Conservation (phyloP, 805 yeast species). For the Peterozyma toletana region DNA sequence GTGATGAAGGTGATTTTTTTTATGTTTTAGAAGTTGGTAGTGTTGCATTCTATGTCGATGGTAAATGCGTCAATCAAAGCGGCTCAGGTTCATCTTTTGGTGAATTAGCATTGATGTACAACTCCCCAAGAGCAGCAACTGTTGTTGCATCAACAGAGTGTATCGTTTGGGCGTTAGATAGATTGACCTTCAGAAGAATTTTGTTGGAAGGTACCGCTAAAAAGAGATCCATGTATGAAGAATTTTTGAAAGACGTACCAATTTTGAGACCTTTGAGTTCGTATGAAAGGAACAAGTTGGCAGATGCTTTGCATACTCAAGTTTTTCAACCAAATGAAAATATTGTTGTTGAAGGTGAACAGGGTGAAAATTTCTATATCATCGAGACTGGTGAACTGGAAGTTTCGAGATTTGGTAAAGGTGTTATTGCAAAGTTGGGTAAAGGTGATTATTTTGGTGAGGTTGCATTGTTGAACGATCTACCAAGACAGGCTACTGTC, state of each 20-base stretch:
- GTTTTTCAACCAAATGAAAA: constrained; percentile 61
- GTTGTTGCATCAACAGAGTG: constrained; percentile 67
- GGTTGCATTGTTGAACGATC: constrained; percentile 83
- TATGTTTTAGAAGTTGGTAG: constrained; percentile 80
- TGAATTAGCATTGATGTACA: constrained; percentile 95
- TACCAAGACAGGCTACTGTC: constrained; percentile 93
- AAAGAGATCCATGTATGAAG: constrained; percentile 87
- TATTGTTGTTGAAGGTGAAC: constrained; percentile 82
- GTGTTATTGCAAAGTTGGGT: constrained; percentile 50
- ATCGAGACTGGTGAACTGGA: constrained; percentile 80
- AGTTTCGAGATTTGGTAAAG: constrained; percentile 56
- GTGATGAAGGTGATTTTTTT: constrained; percentile 91
- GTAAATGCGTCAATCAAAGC: constrained; percentile 61
- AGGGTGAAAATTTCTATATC: constrained; percentile 67
- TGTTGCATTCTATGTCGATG: constrained; percentile 76
- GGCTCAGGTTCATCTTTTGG: constrained; percentile 91
- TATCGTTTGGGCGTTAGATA: constrained; percentile 87
- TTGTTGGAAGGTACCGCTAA: constrained; percentile 84
- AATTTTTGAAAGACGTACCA: constrained; percentile 79
- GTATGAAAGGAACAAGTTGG: constrained; percentile 84
- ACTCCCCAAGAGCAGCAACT: constrained; percentile 96
- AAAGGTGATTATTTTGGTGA: constrained; percentile 97
- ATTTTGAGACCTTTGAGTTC: constrained; percentile 64
- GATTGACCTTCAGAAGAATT: constrained; percentile 88
- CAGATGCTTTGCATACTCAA: constrained; percentile 87